These are phyloP conservation scores for Geopyxis carbonaria DNA, from an alignment of 495 filamentous ascomycete species.

Conservation along the genomic window DNA sequence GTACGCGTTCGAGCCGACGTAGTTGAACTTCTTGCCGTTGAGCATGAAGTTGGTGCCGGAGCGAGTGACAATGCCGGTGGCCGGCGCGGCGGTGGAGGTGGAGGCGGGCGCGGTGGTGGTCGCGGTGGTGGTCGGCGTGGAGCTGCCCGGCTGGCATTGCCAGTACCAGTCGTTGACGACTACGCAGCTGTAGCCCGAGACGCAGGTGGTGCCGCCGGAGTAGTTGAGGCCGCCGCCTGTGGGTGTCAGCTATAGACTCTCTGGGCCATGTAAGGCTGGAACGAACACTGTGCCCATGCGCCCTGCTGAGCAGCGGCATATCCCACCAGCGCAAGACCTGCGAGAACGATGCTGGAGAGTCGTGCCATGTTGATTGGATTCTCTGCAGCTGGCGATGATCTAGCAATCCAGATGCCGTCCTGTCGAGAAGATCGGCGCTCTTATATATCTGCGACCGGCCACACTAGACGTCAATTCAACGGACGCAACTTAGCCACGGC, in stretches of 20 bases:
- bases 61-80: not conserved
- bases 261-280: not conserved
- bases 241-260: not conserved
- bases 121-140: not conserved
- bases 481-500: no score
- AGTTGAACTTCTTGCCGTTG: constrained; percentile 26
- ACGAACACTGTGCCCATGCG: not conserved
- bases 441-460: no score
- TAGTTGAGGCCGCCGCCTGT: not conserved
- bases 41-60: not conserved
- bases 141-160: not conserved
- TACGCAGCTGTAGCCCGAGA: not conserved
- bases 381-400: no score
- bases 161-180: not conserved
- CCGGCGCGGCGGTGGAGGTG: not conserved
- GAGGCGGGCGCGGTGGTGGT: not conserved
- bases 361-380: no score
- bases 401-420: no score
- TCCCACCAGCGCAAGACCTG: no score
- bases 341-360: no score
- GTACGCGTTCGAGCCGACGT: constrained; percentile 55
- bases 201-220: not conserved
- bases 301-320: no score
- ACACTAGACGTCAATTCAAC: no score
- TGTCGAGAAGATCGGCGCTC: no score